A percentile compares a stretch with the other conserved stretches of the same genome.
phyloP scores from a whole-genome alignment of 164 flowering plant species.

The Hamamelis virginiana region DNA sequence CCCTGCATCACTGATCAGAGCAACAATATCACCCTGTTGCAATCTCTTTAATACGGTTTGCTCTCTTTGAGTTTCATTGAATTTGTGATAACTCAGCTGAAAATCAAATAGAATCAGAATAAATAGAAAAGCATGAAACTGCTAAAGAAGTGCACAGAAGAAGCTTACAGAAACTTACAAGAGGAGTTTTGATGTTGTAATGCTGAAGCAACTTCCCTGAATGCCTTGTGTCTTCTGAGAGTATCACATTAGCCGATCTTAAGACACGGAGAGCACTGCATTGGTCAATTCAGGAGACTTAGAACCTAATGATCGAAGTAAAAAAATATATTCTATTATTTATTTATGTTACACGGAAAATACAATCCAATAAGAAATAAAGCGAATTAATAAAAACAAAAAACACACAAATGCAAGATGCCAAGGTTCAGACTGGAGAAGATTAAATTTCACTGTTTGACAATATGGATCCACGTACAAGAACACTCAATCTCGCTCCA shows the following conservation, averaged over 20 bases:
- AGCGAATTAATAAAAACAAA: no score
- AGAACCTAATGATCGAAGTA: not conserved
- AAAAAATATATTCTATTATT: not conserved
- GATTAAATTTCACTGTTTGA: no score
- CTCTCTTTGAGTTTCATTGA: conserved; percentile 89
- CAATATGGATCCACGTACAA: no score
- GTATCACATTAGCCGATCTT: conserved; percentile 81
- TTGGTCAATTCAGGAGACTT: not conserved
- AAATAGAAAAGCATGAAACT: not conserved
- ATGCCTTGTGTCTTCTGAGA: conserved; percentile 93
- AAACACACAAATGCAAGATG: no score
- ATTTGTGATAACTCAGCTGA: conserved; percentile 97
- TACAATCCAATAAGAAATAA: no score
- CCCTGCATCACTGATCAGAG: conserved; percentile 96
- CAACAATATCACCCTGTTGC: conserved; percentile 75
- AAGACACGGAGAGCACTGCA: conserved; percentile 89
- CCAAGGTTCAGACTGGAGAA: no score
- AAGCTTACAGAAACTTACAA: conserved; percentile 44
- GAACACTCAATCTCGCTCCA: no score
- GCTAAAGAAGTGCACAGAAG: not conserved
- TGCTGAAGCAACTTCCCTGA: conserved; percentile 92
- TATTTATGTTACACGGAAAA: no score
- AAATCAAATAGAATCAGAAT: conserved; percentile 37
- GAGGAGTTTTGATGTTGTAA: conserved; percentile 79
- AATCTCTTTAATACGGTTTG: conserved; percentile 62